A percentile compares a stretch with the other conserved stretches of the same genome.
phyloP scores from a whole-genome alignment of 2,329 filamentous ascomycete species.

The Metarhizium anisopliae region DNA sequence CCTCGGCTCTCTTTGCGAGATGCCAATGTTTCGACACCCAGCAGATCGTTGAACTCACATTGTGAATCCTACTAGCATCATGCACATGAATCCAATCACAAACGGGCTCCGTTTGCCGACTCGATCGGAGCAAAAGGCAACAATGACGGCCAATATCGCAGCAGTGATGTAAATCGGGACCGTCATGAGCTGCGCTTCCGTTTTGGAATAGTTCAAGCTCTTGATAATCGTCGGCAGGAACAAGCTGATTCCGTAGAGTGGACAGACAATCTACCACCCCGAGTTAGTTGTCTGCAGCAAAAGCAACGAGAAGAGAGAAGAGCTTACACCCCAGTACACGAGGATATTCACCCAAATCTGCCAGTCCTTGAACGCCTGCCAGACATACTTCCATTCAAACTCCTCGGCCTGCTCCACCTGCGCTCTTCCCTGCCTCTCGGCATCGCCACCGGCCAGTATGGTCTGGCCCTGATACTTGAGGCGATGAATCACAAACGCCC shows the following conservation, averaged over 20 bases:
- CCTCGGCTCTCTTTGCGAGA: too few species aligned
- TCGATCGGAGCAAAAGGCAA: conserved; percentile 47
- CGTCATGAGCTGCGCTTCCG: conserved; percentile 54
- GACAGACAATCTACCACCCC: conserved; percentile 35
- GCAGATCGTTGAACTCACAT: conserved; percentile 27
- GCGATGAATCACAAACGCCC: conserved; percentile 60
- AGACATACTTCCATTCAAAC: conserved; percentile 68
- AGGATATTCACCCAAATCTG: conserved; percentile 59
- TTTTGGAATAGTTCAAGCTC: conserved; percentile 47
- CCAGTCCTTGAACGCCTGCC: conserved; percentile 67
- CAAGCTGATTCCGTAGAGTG: conserved; percentile 47
- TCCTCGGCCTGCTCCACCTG: conserved; percentile 58
- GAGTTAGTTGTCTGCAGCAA: not conserved
- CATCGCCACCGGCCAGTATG: conserved; percentile 3
- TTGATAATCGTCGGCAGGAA: conserved; percentile 58
- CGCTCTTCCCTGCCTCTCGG: conserved; percentile 9
- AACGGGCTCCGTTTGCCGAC: conserved; percentile 45
- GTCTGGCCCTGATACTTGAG: conserved; percentile 54
- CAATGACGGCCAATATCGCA: conserved; percentile 45
- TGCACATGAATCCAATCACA: conserved; percentile 41
- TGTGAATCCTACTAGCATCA: conserved; percentile 48
- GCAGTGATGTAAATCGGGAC: conserved; percentile 53
- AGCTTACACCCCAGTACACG: conserved; percentile 54
- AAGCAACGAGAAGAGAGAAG: not conserved
- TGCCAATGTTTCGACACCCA: too few species aligned